Base-by-base conservation (phyloP, 768 basidiomycete species). In the Boletus pseudopeckii region DNA sequence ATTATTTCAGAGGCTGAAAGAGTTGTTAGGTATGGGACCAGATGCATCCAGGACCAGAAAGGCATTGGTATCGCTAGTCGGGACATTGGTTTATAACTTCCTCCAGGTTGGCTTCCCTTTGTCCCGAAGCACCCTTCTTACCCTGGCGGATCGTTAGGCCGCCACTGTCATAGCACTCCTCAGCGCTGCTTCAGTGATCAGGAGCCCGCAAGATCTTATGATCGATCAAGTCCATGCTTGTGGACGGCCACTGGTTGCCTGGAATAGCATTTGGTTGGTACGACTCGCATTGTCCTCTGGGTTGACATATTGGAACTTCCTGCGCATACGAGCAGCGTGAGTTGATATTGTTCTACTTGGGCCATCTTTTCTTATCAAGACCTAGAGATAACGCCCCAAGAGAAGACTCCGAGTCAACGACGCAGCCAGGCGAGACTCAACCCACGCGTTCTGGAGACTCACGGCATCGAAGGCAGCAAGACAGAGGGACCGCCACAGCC, bases 221-320 rank as follows among this genome's bases (percentile, higher is more conserved):
- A 49, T 72, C 38, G 77, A 74, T 45, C 86, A 89, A 70, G 86
- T 86, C 75, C 60, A 70, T 24, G 83, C 84, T 0, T 89, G 87
- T 58, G 75, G 75, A 41, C 77, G 81, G 17, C 86, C 87, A 8
- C 66, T 89, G 24, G 87, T 88, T 7, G 70, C 75, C 2, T 89
- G 86, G 87, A 79, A 84, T 48, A 74, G 76, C 34, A 71, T 89
- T 5, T 89, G 87, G 87, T 65, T 84, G 24, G 71, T 76, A 18
- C 75, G 84, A 48, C 79, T 79, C 2, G 64, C 74, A 11, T 60
- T 86, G 34, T 79, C 81, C 9, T 72, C 75, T 36, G 59, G 63
- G 26, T 61, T 87, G 48, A 73, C 80, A 2, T 77, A 77, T 55
- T 88, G 86, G 86, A 78, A 79, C 39, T 88, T 76, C 24, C 44